A percentile compares a stretch with the other conserved stretches of the same genome.
These are phyloP conservation scores for Hyphodiscus hymeniophilus DNA, from an alignment of 495 filamentous ascomycete genomes.

Conservation along the genomic window DNA sequence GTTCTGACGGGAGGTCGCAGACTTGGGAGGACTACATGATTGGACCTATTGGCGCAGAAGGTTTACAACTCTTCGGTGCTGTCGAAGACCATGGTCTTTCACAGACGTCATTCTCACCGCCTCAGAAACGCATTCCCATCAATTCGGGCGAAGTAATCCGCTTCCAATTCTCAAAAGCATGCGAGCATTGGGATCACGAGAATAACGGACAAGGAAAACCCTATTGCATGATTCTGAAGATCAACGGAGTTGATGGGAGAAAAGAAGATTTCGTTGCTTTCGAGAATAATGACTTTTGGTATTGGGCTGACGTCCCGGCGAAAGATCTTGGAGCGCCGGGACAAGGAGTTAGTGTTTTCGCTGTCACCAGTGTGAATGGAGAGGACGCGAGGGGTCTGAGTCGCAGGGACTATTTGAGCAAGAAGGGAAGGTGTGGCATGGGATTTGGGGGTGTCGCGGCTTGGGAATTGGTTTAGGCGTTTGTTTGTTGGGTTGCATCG, in stretches of 20 bases:
- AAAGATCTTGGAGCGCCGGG: conserved; percentile 60
- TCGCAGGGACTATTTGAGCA: conserved; percentile 51
- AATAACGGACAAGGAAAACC: conserved; percentile 54
- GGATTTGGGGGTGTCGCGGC: conserved; percentile 50
- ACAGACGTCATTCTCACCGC: conserved; percentile 53
- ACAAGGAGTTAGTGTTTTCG: conserved; percentile 52
- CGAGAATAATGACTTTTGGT: conserved; percentile 57
- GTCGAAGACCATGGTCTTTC: conserved; percentile 53
- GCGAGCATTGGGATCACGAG: conserved; percentile 69
- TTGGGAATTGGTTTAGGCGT: conserved; percentile 59
- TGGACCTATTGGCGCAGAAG: conserved; percentile 33
- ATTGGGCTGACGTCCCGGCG: conserved; percentile 65
- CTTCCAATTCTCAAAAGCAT: conserved; percentile 69
- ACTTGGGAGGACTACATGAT: conserved; percentile 75
- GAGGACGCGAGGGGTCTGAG: conserved; percentile 61
- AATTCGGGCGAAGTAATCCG: conserved; percentile 40
- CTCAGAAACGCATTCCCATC: conserved; percentile 47
- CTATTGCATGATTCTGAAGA: conserved; percentile 56
- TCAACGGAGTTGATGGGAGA: conserved; percentile 57
- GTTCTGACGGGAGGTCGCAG: conserved; percentile 46
- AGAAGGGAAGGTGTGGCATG: conserved; percentile 51
- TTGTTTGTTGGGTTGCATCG: no score
- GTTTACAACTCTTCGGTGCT: conserved; percentile 34
- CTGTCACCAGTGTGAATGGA: conserved; percentile 55
- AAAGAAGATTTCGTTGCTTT: conserved; percentile 55